Percentiles rank a stretch among this genome's conserved stretches.
Conservation (phyloP, 2,329 filamentous ascomycete species). For the Chrysoporthe austroafricana region DNA sequence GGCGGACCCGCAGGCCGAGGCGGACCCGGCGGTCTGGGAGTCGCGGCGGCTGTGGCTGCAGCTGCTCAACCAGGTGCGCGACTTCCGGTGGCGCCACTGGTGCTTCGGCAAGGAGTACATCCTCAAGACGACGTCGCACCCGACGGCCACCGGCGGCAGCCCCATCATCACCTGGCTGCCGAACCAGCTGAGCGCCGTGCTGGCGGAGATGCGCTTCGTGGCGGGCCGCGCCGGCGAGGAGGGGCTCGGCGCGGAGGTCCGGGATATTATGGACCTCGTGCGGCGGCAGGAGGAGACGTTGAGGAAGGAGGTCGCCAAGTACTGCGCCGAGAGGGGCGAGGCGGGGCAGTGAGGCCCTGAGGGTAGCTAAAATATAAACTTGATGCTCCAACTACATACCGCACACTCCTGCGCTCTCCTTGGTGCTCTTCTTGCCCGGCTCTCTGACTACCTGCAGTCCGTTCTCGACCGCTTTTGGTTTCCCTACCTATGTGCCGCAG, state of each 20-base stretch:
- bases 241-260: constrained; percentile 51
- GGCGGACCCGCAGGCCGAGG: constrained; percentile 32
- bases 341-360: neutral
- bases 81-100: constrained; percentile 85
- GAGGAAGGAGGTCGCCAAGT: constrained; percentile 75
- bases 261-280: constrained; percentile 70
- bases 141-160: constrained; percentile 78
- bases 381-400: no score
- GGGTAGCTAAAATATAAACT: no score
- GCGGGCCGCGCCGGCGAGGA: constrained; percentile 47
- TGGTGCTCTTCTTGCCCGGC: no score
- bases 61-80: constrained; percentile 74
- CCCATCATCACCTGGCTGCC: constrained; percentile 85
- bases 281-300: constrained; percentile 66
- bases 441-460: no score
- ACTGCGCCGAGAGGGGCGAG: constrained; percentile 65
- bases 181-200: constrained; percentile 77
- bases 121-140: constrained; percentile 74
- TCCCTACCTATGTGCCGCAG: no score
- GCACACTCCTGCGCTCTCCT: no score
- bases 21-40: constrained; percentile 52
- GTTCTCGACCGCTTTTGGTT: no score
- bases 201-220: constrained; percentile 69
- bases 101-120: constrained; percentile 86
- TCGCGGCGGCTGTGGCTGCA: constrained; percentile 65